A percentile compares a stretch with the other conserved stretches of the same genome.
These are phyloP conservation scores for Linum usitatissimum DNA, from an alignment of 345 rosid species.

Conservation along the genomic window DNA sequence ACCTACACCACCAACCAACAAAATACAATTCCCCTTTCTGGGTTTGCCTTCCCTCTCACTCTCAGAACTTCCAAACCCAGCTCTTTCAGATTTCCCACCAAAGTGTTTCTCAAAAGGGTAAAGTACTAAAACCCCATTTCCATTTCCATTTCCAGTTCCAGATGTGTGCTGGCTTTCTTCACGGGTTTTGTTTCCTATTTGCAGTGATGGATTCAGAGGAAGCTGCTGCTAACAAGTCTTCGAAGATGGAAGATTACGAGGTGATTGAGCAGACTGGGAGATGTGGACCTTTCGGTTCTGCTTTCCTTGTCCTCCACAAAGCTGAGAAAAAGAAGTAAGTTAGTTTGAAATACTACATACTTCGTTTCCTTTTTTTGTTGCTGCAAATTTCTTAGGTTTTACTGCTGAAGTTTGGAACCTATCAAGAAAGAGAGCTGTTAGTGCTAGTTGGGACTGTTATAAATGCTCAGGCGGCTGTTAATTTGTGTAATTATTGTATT, in stretches of 20 bases:
- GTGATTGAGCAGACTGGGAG: conserved; percentile 81
- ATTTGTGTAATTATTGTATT: no score
- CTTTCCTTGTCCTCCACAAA: conserved; percentile 77
- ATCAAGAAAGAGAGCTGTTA: no score
- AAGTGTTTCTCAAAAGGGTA: neutral
- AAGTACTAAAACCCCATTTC: neutral
- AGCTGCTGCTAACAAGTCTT: conserved; percentile 35
- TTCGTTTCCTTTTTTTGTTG: neutral
- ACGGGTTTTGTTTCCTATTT: conserved; percentile 15
- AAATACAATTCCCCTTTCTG: neutral
- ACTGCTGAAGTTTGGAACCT: conserved; percentile 8
- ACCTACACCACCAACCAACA: neutral
- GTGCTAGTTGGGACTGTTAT: no score
- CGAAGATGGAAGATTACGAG: conserved; percentile 67
- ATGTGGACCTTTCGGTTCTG: conserved; percentile 61
- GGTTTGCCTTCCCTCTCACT: conserved; percentile 1
- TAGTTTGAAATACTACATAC: neutral
- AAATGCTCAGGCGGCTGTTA: no score
- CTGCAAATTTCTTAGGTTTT: neutral
- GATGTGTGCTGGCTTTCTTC: neutral
- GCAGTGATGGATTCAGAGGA: conserved; percentile 40
- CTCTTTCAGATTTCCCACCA: neutral
- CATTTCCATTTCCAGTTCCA: neutral
- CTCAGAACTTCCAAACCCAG: neutral
- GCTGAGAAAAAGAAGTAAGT: conserved; percentile 57